Evolutionary conservation across 805 yeast species (phyloP).

Genomic region (Nakazawaea wyomingensis): DNA sequence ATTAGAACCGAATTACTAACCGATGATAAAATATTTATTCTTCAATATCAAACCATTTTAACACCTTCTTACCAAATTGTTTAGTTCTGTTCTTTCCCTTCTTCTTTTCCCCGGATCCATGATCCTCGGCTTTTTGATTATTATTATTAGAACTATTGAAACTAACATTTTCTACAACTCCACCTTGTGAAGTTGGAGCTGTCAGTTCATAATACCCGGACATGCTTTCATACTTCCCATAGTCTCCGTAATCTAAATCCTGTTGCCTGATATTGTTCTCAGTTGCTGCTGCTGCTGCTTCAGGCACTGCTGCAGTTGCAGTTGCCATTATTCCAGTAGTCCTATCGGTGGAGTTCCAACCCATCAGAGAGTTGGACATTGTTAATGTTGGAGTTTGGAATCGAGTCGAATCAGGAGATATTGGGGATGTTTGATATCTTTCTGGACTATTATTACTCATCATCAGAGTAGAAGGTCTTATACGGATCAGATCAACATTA

Average conservation of each 20-base stretch:
- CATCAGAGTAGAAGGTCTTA: too few species aligned
- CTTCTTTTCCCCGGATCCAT: too few species aligned
- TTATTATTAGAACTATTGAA: too few species aligned
- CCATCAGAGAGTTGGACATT: background rate
- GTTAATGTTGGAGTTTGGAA: conserved; percentile 2
- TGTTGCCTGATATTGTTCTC: too few species aligned
- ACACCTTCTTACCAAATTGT: conserved; percentile 10
- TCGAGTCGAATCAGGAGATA: background rate
- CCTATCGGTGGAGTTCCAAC: background rate
- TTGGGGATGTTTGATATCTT: background rate
- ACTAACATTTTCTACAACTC: background rate
- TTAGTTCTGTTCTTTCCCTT: background rate
- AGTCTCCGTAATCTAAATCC: background rate
- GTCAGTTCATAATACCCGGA: background rate
- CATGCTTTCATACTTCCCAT: background rate
- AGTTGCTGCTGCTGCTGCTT: too few species aligned
- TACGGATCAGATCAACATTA: too few species aligned
- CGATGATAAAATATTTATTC: background rate
- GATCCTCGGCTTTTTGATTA: too few species aligned
- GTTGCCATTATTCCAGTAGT: too few species aligned
- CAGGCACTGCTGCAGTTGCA: too few species aligned
- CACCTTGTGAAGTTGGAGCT: too few species aligned
- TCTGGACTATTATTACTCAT: background rate
- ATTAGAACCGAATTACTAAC: background rate
- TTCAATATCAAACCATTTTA: conserved; percentile 12